Evolutionary conservation across 495 filamentous ascomycete species (phyloP).

Genomic region (Trichoderma asperelloides): DNA sequence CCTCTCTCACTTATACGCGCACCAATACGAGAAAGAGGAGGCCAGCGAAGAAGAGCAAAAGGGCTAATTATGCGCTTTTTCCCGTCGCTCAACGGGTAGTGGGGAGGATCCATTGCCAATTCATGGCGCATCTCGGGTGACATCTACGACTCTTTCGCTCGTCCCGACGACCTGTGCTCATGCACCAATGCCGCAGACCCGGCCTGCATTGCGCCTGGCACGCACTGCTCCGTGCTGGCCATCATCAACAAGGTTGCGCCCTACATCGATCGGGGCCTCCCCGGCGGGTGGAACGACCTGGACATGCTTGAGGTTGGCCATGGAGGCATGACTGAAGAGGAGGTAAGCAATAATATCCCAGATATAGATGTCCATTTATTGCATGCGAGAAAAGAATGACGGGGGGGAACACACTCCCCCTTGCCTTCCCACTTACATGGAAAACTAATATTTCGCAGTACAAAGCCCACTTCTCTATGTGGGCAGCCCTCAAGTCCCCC

Average conservation of each 20-base stretch:
- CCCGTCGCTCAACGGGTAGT: not conserved
- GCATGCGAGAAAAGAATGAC: not conserved
- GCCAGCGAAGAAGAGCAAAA: not conserved
- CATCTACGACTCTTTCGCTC: conserved; percentile 3
- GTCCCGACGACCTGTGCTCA: not conserved
- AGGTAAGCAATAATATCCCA: not conserved
- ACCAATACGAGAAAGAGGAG: not conserved
- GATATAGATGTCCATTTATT: too few species aligned
- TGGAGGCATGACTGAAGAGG: conserved; percentile 31
- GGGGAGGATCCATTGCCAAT: conserved; percentile 20
- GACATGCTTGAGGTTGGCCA: conserved; percentile 65
- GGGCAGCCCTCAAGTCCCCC: conserved; percentile 33
- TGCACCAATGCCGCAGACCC: not conserved
- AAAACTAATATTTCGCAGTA: conserved; percentile 16
- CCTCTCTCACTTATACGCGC: not conserved
- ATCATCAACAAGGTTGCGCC: conserved; percentile 2
- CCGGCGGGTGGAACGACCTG: conserved; percentile 48
- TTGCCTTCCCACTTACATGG: not conserved
- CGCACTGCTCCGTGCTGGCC: conserved; percentile 6
- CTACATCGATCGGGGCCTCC: conserved; percentile 13
- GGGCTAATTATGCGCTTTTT: too few species aligned
- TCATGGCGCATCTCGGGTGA: conserved; percentile 22
- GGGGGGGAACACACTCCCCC: not conserved
- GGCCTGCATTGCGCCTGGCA: not conserved
- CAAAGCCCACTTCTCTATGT: conserved; percentile 32